phyloP scores from a whole-genome alignment of 371 early-diverging fungal genomes.

The Rhizopus stolonifer region DNA sequence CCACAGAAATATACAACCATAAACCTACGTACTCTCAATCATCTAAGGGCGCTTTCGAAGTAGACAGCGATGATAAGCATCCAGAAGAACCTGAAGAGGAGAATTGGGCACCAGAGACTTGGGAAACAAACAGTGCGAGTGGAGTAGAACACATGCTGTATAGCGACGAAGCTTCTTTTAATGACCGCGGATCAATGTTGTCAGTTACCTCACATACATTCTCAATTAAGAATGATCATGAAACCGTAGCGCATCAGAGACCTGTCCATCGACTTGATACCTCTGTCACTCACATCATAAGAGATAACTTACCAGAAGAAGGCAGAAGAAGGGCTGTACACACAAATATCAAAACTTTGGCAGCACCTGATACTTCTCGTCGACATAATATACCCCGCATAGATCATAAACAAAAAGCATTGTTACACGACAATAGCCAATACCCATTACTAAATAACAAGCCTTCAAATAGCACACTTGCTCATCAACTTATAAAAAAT shows the following conservation, averaged over 20 bases:
- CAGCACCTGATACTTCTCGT: background rate
- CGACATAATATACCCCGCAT: background rate
- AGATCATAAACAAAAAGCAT: background rate
- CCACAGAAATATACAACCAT: constrained; percentile 4
- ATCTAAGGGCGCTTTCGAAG: constrained; percentile 16
- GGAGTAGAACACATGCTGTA: background rate
- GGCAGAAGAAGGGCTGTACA: constrained; percentile 21
- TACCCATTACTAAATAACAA: background rate
- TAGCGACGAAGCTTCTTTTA: background rate
- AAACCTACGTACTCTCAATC: constrained; percentile 39
- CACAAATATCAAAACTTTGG: constrained; percentile 4
- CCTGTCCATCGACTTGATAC: constrained; percentile 12
- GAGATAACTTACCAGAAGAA: constrained; percentile 8
- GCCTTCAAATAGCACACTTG: constrained; percentile 11
- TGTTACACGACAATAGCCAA: background rate
- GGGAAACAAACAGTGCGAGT: constrained; percentile 3
- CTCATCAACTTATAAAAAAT: constrained; percentile 7
- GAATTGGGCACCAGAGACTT: constrained; percentile 4
- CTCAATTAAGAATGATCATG: constrained; percentile 4
- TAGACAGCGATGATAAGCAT: background rate
- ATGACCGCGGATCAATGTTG: constrained; percentile 18
- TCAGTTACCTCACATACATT: constrained; percentile 24
- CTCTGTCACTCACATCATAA: background rate
- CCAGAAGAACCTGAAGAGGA: background rate
- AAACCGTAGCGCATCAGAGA: background rate